phyloP scores from a whole-genome alignment of 176 grass and related monocot species.

The maize (Zea mays) region Zm-B73-REFERENCE-NAM-5.0 NC_050103.1:117585001-117585500 shows the following conservation, averaged over 20 bases:
- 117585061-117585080: neutral
- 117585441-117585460: neutral
- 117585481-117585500: constrained; percentile 6
- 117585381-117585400: neutral
- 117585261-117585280: neutral
- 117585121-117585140: neutral
- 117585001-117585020: neutral
- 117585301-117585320: neutral
- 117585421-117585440: neutral
- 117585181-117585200: neutral
- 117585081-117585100: neutral
- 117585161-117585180: neutral
- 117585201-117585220: neutral
- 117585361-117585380: neutral
- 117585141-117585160: neutral
- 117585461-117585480: neutral
- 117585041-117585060: neutral
- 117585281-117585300: neutral
- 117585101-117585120: neutral
- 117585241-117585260: neutral
- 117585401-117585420: neutral
- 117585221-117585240: neutral
- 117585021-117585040: neutral
- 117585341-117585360: neutral
- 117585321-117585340: neutral